These are phyloP conservation scores for Ceratocystis papillata DNA, from an alignment of 2,329 filamentous ascomycete species.

Conservation along the genomic window DNA sequence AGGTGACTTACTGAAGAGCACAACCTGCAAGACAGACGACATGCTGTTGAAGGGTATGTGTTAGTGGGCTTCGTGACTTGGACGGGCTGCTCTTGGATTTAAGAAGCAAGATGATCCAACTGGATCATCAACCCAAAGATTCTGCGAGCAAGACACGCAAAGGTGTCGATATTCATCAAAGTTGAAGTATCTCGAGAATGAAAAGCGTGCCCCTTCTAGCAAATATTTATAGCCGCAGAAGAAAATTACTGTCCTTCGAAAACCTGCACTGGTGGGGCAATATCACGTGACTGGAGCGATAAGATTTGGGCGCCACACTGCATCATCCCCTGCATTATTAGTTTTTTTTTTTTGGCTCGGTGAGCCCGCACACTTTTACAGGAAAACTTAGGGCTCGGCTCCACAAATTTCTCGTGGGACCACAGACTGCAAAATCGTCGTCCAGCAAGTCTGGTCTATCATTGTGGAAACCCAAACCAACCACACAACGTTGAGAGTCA, in stretches of 20 bases:
- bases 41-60: neutral
- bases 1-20: constrained; percentile 27
- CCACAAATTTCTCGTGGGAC: constrained; percentile 22
- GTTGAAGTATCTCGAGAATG: neutral
- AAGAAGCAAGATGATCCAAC: neutral
- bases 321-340: neutral
- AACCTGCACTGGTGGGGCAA: constrained; percentile 22
- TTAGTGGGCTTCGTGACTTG: neutral
- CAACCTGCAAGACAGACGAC: neutral
- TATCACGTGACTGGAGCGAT: constrained; percentile 1
- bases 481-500: constrained; percentile 25
- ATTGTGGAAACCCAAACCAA: constrained; percentile 25
- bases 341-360: constrained; percentile 4
- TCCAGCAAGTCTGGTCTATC: constrained; percentile 24
- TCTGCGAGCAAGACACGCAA: neutral
- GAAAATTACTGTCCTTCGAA: constrained; percentile 30
- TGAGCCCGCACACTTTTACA: constrained; percentile 23
- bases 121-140: neutral
- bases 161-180: neutral
- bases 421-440: constrained; percentile 25
- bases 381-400: constrained; percentile 23
- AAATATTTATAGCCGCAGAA: constrained; percentile 20
- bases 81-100: neutral
- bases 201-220: neutral
- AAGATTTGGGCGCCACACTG: constrained; percentile 2